Evolutionary conservation across 768 basidiomycete species (phyloP), one percentile per base, ranked within the genome.

Genomic region (Auricularia sp.): DNA sequence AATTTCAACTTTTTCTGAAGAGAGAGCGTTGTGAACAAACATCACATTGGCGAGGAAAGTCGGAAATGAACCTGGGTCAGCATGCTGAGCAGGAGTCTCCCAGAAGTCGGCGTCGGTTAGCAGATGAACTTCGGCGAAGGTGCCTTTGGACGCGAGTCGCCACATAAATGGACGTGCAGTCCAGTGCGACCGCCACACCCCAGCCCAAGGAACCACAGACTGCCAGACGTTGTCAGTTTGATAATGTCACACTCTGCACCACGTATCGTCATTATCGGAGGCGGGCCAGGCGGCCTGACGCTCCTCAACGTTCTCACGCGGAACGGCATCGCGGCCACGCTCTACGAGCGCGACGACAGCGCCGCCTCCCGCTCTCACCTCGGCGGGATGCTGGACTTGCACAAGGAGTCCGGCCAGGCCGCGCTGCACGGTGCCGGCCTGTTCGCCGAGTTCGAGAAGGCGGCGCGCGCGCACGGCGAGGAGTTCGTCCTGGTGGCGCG

Each of bases 311-410:
- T 51, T 6, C 47, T 51, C 47, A 18, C 18, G 47, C 47, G 16
- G 47, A 8, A 51, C 47, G 47, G 16, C 10, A 18, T 10, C 11
- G 5, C 14, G 1, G 47, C 10, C 6, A 51, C 16, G 18, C 47
- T 51, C 6, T 51, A 51, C 47, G 16, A 51, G 21, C 6, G 47
- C 5, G 16, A 51, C 10, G 47, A 51, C 18, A 51, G 8, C 47
- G 61, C 62, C 10, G 47, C 47, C 6, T 18, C 10, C 11, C 47
- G 47, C 47, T 16, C 21, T 8, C 10, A 51, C 47, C 47, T 51
- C 47, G 10, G 47, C 47, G 74, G 74, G 29, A 62, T 68, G 24
- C 69, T 75, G 16, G 74, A 75, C 66, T 63, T 75, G 37, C 74
- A 75, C 63, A 63, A 66, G 0, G 69, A 70, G 29, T 70, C 69